Evolutionary conservation across 805 yeast genomes (phyloP).

Genomic region (Suhomyces xylopsoci): DNA sequence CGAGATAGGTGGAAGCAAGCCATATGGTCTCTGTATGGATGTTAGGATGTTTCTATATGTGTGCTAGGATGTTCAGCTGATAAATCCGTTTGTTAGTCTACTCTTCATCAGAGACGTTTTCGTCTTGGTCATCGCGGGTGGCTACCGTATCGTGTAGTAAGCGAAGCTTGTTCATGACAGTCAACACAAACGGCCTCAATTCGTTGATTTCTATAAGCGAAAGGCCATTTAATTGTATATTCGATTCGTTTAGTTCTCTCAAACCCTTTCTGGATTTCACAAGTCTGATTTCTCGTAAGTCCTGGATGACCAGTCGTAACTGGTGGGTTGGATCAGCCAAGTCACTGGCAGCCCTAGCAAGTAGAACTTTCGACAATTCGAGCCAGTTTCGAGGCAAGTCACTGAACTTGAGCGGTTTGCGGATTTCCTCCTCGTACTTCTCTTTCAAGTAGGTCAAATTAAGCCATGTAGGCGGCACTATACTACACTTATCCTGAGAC

Average conservation of each 20-base stretch:
- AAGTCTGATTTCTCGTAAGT: conserved; percentile 76
- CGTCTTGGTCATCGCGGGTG: conserved; percentile 9
- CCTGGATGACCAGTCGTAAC: conserved; percentile 70
- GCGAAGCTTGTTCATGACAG: conserved; percentile 76
- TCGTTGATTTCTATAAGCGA: conserved; percentile 86
- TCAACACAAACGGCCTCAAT: conserved; percentile 74
- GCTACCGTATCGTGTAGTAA: conserved; percentile 41
- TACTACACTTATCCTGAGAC: conserved; percentile 80
- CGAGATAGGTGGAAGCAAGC: neutral
- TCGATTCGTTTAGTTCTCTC: conserved; percentile 71
- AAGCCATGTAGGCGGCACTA: conserved; percentile 87
- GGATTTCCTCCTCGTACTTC: conserved; percentile 64
- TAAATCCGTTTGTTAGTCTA: neutral
- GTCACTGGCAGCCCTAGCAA: conserved; percentile 75
- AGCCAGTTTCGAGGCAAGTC: conserved; percentile 86
- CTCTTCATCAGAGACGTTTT: conserved; percentile 9
- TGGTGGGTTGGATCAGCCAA: conserved; percentile 68
- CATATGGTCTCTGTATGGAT: too few species aligned
- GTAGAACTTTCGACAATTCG: conserved; percentile 67
- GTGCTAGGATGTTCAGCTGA: neutral
- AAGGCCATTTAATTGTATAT: conserved; percentile 77
- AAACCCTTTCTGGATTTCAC: conserved; percentile 82
- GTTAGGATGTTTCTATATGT: neutral
- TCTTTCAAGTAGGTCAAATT: conserved; percentile 50
- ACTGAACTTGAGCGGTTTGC: conserved; percentile 57